Base-by-base conservation (phyloP, 2,329 filamentous ascomycete genomes). In the Exophiala aquamarina region DNA sequence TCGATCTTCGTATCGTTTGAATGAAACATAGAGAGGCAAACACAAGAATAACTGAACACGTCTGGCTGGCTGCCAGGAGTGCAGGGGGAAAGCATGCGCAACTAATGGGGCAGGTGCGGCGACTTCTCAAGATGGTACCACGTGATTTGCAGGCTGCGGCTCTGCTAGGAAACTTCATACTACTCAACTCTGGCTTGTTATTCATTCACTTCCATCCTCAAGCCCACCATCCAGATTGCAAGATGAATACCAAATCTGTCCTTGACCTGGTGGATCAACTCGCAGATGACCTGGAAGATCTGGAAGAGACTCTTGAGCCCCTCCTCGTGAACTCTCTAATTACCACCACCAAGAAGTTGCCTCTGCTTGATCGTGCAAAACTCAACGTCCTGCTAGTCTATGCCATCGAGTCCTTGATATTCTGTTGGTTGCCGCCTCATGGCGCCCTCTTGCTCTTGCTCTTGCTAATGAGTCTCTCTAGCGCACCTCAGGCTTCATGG, bases 341-440 rank as follows among this genome's bases (percentile, higher is more conserved):
- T 41, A 81, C 84, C 32, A 79, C 82, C 47, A 82, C 89, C 4
- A 84, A 82, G 45, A 89, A 89, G 63, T 76, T 97, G 20, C 91
- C 92, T 2, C 77, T 97, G n/a, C 77, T 98, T 51, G 92, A 97
- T 73, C 91, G 89, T 71, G 90, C 93, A 6, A 96, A 97, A 71
- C 82, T 96, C 50, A 89, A 94, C 64, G 84, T 93, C n/a, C 76
- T 95, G 15, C 77, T 85, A 41, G 86, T 89, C 14, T 98, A 97
- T 66, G 81, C 91, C 0, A 84, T 98, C 54, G 92, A 97, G 63
- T 94, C 91, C 1, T 73, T 95, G 8, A 72, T 97, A 6, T 96
- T 95, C 68, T 87, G 87, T 90, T 70, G 54, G 81, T 63, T 15
- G 23, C 10, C 11, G 11, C 41, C 6, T 26, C n/a, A n/a, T n/a